Evolutionary conservation across 1,284 basidiomycete genomes (phyloP).

Genomic region (Gymnopus androsaceus): DNA sequence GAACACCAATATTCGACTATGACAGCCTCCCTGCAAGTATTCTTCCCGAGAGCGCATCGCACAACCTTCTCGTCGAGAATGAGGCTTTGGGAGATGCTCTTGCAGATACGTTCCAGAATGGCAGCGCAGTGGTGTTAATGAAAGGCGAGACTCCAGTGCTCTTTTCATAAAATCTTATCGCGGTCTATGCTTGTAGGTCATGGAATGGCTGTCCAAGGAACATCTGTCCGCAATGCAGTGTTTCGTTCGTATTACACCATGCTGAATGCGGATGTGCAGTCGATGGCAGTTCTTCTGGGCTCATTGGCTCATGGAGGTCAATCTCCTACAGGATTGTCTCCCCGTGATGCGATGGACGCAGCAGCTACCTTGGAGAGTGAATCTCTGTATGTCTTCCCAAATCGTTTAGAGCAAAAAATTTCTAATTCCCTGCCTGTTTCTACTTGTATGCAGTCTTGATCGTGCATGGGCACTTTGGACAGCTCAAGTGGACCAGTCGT

Average conservation of each 20-base stretch:
- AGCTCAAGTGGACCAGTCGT: slow-evolving; percentile 10
- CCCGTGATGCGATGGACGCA: slow-evolving; percentile 20
- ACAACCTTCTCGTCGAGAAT: slow-evolving; percentile 20
- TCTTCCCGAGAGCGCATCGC: slow-evolving; percentile 12
- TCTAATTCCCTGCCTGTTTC: background rate
- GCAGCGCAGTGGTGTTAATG: slow-evolving; percentile 22
- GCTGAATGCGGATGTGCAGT: slow-evolving; percentile 21
- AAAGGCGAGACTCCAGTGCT: slow-evolving; percentile 12
- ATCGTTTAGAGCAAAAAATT: background rate
- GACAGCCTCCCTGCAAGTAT: slow-evolving; percentile 12
- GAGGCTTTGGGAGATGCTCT: slow-evolving; percentile 18
- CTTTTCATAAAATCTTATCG: background rate
- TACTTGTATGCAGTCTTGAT: slow-evolving; percentile 8
- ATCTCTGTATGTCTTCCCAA: slow-evolving; percentile 6
- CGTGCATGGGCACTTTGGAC: slow-evolving; percentile 16
- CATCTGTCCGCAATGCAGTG: slow-evolving; percentile 21
- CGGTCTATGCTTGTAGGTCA: slow-evolving; percentile 15
- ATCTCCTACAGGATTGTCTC: slow-evolving; percentile 12
- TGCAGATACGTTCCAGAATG: slow-evolving; percentile 16
- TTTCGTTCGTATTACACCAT: slow-evolving; percentile 23
- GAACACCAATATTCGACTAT: slow-evolving; percentile 20
- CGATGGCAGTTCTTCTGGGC: slow-evolving; percentile 18
- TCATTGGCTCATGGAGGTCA: slow-evolving; percentile 12
- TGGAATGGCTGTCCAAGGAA: slow-evolving; percentile 23
- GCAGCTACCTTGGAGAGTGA: slow-evolving; percentile 11